Evolutionary conservation across 768 basidiomycete genomes (phyloP).

Genomic region (Collybiopsis luxurians): DNA sequence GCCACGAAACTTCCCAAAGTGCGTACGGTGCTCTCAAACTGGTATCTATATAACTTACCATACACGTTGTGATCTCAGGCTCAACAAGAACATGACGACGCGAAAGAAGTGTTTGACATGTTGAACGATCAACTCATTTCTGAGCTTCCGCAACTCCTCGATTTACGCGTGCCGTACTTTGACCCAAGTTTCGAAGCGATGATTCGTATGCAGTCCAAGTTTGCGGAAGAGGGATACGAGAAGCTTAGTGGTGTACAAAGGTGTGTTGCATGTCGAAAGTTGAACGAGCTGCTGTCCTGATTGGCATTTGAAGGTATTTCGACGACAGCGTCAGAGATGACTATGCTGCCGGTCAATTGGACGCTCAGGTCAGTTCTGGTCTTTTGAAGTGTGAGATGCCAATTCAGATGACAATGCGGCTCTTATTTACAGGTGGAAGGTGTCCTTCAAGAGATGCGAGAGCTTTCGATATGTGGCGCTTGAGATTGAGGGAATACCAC

Average conservation of each 20-base stretch:
- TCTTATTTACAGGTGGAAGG: slow-evolving; percentile 78
- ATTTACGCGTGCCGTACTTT: slow-evolving; percentile 95
- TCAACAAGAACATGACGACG: slow-evolving; percentile 94
- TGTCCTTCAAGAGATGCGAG: slow-evolving; percentile 96
- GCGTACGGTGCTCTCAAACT: too few species aligned
- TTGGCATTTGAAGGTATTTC: slow-evolving; percentile 63
- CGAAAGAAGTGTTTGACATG: slow-evolving; percentile 90
- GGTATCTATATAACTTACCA: not conserved
- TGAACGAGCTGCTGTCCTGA: too few species aligned
- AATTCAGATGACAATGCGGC: too few species aligned
- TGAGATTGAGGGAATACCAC: slow-evolving; percentile 23
- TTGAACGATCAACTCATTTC: slow-evolving; percentile 89
- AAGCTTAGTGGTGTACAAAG: slow-evolving; percentile 93
- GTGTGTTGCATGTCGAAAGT: too few species aligned
- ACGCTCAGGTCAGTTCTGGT: slow-evolving; percentile 68
- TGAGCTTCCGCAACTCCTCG: slow-evolving; percentile 90
- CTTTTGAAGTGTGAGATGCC: too few species aligned
- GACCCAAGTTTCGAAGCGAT: slow-evolving; percentile 99
- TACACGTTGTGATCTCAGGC: slow-evolving; percentile 54
- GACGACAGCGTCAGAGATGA: slow-evolving; percentile 89
- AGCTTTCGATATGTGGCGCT: slow-evolving; percentile 89
- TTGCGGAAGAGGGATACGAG: slow-evolving; percentile 98
- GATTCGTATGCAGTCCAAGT: slow-evolving; percentile 97
- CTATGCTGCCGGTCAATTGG: slow-evolving; percentile 94
- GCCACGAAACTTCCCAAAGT: slow-evolving; percentile 87